Evolutionary conservation across 2,329 filamentous ascomycete genomes (phyloP).

Genomic region (Paecilomyces sp.): DNA sequence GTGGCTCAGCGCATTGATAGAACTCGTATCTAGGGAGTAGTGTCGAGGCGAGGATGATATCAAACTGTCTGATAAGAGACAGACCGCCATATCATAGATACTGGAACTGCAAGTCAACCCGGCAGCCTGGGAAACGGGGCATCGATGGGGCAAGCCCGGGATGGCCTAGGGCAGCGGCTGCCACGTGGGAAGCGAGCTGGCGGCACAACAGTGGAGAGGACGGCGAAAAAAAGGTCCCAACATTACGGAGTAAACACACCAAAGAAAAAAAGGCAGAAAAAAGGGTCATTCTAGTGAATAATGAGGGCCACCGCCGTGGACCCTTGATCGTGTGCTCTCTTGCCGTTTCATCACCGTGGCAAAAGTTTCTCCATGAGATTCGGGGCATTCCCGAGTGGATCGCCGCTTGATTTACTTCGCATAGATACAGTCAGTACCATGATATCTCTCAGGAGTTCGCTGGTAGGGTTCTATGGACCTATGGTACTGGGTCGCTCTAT

Average conservation of each 20-base stretch:
- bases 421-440: too few species aligned
- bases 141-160: not conserved
- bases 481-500: too few species aligned
- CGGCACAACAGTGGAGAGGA: not conserved
- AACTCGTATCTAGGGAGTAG: too few species aligned
- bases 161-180: not conserved
- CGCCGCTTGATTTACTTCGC: not conserved
- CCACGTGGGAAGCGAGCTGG: not conserved
- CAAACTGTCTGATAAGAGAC: not conserved
- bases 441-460: not conserved
- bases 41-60: not conserved
- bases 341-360: not conserved
- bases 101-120: too few species aligned
- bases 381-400: not conserved
- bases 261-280: not conserved
- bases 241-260: not conserved
- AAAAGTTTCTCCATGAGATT: not conserved
- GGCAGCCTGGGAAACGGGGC: not conserved
- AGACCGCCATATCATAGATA: not conserved
- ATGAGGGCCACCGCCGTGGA: not conserved
- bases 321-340: not conserved
- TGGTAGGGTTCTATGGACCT: too few species aligned
- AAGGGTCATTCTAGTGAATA: not conserved
- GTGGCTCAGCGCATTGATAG: not conserved
- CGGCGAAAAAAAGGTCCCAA: not conserved